Evolutionary conservation across 257 asterid genomes (phyloP).

Genomic region (Solanum corneliomulleri): DNA sequence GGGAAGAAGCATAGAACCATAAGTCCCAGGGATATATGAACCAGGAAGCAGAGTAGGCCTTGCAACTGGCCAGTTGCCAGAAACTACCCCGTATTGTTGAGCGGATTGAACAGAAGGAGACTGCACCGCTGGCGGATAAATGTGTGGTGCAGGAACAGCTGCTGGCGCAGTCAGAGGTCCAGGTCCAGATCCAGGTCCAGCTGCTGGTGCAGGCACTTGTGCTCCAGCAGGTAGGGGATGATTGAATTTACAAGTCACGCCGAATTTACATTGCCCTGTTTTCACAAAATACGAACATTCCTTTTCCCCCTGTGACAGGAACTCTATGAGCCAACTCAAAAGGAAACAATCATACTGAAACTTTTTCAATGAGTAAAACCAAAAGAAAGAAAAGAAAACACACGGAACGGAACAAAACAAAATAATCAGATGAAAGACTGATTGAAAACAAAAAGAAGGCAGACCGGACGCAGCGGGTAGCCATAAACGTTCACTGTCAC

Average conservation of each 20-base stretch:
- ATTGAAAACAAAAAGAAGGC: constrained; percentile 6
- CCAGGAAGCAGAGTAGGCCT: constrained; percentile 69
- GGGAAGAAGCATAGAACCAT: constrained; percentile 64
- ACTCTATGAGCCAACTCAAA: constrained; percentile 10
- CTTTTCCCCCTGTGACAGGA: constrained; percentile 72
- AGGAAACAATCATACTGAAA: background rate
- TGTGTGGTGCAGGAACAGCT: constrained; percentile 35
- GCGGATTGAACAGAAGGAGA: constrained; percentile 68
- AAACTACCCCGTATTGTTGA: constrained; percentile 65
- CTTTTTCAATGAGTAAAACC: background rate
- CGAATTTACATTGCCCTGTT: constrained; percentile 92
- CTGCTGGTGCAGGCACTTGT: constrained; percentile 32
- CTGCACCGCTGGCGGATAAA: constrained; percentile 39
- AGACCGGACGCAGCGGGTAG: constrained; percentile 84
- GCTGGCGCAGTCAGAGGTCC: constrained; percentile 44
- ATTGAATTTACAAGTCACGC: constrained; percentile 86
- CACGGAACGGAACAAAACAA: background rate
- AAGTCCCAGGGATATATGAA: constrained; percentile 63
- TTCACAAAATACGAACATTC: constrained; percentile 80
- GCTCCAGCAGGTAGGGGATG: constrained; percentile 88
- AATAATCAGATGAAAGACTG: background rate
- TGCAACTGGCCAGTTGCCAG: constrained; percentile 84
- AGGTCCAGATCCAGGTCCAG: constrained; percentile 16
- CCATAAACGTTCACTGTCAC: constrained; percentile 56
- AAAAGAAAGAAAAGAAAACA: constrained; percentile 1